Evolutionary conservation across 2,329 filamentous ascomycete species (phyloP).

Genomic region (Dactylellina leptospora): DNA sequence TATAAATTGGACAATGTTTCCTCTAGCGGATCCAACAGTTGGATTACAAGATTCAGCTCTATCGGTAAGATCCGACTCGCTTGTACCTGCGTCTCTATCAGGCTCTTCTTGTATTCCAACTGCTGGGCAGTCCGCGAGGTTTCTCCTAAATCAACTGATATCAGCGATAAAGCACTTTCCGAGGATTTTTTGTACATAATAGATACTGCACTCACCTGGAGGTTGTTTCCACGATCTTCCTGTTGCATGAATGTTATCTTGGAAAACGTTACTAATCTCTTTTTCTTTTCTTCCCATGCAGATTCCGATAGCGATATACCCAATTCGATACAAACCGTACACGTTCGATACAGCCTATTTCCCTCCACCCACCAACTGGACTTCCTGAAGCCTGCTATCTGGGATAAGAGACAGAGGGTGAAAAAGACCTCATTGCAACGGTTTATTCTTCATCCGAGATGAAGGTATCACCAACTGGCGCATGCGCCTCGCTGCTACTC

Average conservation of each 20-base stretch:
- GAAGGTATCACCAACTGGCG: conserved; percentile 31
- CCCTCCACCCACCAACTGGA: conserved; percentile 2
- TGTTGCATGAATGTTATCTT: too few relatives aligned
- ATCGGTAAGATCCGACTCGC: conserved; percentile 3
- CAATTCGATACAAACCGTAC: neutral
- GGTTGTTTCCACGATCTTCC: too few relatives aligned
- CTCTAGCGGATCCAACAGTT: conserved; percentile 2
- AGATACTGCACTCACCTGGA: too few relatives aligned
- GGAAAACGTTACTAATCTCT: too few relatives aligned
- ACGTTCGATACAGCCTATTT: neutral
- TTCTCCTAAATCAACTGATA: neutral
- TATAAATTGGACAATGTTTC: conserved; percentile 10
- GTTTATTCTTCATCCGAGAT: conserved; percentile 14
- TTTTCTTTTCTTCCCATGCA: too few relatives aligned
- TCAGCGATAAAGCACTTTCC: neutral
- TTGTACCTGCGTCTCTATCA: neutral
- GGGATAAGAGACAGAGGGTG: conserved; percentile 12
- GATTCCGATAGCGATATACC: too few relatives aligned
- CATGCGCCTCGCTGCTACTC: conserved; percentile 33
- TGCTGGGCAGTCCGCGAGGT: neutral
- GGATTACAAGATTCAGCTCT: neutral
- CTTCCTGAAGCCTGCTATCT: conserved; percentile 6
- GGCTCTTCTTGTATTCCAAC: conserved; percentile 3
- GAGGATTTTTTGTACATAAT: neutral
- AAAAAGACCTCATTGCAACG: neutral